A percentile compares a stretch with the other conserved stretches of the same genome.
These are phyloP conservation scores for Zostera marina DNA, from an alignment of 116 monocot species.

Conservation along the genomic window DNA sequence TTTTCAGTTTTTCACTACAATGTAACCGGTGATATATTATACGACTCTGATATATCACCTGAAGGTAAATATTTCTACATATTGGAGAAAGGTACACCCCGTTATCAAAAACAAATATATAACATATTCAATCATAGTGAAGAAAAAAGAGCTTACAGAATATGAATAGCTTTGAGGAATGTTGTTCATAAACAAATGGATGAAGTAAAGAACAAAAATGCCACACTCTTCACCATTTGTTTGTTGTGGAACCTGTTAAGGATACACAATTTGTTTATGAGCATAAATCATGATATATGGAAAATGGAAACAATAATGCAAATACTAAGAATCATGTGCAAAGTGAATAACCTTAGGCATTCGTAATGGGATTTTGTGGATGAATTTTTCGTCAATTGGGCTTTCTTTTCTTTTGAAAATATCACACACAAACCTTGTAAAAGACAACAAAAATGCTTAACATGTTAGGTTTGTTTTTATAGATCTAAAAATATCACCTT, in stretches of 20 bases:
- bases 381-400: slow-evolving; percentile 9
- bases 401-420: slow-evolving; percentile 32
- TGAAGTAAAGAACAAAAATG: slow-evolving; percentile 51
- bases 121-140: too few species aligned
- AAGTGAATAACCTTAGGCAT: slow-evolving; percentile 37
- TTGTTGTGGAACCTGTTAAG: slow-evolving; percentile 59
- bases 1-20: too few species aligned
- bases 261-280: not conserved
- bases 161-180: slow-evolving; percentile 32
- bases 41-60: too few species aligned
- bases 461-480: not conserved
- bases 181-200: slow-evolving; percentile 34
- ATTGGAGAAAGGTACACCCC: too few species aligned
- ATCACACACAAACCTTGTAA: slow-evolving; percentile 42
- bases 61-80: too few species aligned
- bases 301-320: too few species aligned
- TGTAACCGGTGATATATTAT: too few species aligned
- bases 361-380: slow-evolving; percentile 40
- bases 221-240: slow-evolving; percentile 60
- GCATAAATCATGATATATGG: not conserved
- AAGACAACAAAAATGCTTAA: slow-evolving; percentile 1
- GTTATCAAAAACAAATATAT: too few species aligned
- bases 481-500: too few species aligned
- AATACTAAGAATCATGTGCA: too few species aligned
- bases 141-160: slow-evolving; percentile 42